Evolutionary conservation across 1,284 basidiomycete species (phyloP), one percentile per base, ranked within the genome.

Genomic region (Trichosporon asahii): DNA sequence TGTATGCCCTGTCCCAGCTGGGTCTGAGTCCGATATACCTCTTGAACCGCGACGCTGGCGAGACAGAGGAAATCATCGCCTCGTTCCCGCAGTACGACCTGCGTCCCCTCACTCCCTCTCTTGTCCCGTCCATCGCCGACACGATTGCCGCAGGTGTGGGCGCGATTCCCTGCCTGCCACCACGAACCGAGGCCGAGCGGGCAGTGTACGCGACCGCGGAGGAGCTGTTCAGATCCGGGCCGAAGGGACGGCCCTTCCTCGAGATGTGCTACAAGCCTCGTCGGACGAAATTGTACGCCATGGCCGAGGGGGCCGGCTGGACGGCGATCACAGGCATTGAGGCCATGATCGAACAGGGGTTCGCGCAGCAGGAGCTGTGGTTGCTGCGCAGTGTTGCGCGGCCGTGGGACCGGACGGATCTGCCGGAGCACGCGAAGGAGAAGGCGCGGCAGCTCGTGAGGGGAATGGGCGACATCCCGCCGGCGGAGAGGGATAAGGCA

Each of bases 1-100:
- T 95, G 68, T 94, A 92, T 77, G 92, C 93, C 0, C 84, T 95
- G 57, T 87, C 90, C 70, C 83, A 86, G 49, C 83, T 94, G 1
- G 88, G 89, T 7, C 86, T 89, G 53, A 82, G 86, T 65, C 86
- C 85, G 2, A 90, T 95, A 76, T 94, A 92, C 81, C 80, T 95
- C 12, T 91, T 86, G 83, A 95, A 95, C 83, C 87, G 93, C 2
- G 74, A 75, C 44, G 66, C 63, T 0, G 66, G 23, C 3, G 74
- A 75, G 66, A 64, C 67, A 3, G 55, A 66, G 49, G 65, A 35
- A 14, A 68, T 66, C 49, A 64, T 69, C 25, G 63, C 37, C 8
- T 23, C 23, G 8, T 73, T 73, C 57, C 60, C 55, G 27, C 55
- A 66, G 31, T 69, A 69, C 68, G 57, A 66, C 31, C 29, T 69